A percentile compares a stretch with the other conserved stretches of the same genome.
Evolutionary conservation across 495 filamentous ascomycete genomes (phyloP).

Genomic region (Neurospora tetraspora): DNA sequence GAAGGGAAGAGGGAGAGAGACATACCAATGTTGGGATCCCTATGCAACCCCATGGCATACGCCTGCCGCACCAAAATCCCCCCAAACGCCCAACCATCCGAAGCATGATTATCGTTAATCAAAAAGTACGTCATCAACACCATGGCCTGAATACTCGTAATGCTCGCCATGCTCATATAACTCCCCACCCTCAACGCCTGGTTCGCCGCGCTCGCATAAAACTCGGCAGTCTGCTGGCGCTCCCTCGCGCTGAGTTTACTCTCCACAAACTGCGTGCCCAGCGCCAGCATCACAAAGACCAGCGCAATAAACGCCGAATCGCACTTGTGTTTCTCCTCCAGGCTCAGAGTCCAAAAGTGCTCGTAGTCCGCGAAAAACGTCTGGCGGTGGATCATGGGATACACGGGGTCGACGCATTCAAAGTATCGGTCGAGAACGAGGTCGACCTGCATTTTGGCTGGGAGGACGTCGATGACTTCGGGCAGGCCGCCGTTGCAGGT

Average conservation of each 20-base stretch:
- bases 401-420: slow-evolving; percentile 63
- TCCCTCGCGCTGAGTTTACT: slow-evolving; percentile 40
- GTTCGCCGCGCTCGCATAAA: slow-evolving; percentile 63
- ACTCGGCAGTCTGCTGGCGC: slow-evolving; percentile 60
- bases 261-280: slow-evolving; percentile 63
- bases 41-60: slow-evolving; percentile 65
- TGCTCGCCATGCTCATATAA: slow-evolving; percentile 55
- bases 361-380: slow-evolving; percentile 63
- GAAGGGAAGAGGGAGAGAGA: neutral
- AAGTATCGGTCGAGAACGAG: slow-evolving; percentile 60
- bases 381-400: slow-evolving; percentile 59
- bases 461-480: slow-evolving; percentile 60
- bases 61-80: slow-evolving; percentile 61
- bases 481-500: slow-evolving; percentile 59
- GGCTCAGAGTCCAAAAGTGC: slow-evolving; percentile 51
- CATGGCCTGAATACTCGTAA: slow-evolving; percentile 64
- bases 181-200: slow-evolving; percentile 58
- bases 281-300: slow-evolving; percentile 57
- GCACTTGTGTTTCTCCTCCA: slow-evolving; percentile 36
- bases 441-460: slow-evolving; percentile 61
- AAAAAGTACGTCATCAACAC: slow-evolving; percentile 64
- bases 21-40: slow-evolving; percentile 57
- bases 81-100: slow-evolving; percentile 66
- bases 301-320: slow-evolving; percentile 55
- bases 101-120: slow-evolving; percentile 69